Base-by-base conservation (phyloP, 2,329 filamentous ascomycete species). In the Sporothrix globosa region DNA sequence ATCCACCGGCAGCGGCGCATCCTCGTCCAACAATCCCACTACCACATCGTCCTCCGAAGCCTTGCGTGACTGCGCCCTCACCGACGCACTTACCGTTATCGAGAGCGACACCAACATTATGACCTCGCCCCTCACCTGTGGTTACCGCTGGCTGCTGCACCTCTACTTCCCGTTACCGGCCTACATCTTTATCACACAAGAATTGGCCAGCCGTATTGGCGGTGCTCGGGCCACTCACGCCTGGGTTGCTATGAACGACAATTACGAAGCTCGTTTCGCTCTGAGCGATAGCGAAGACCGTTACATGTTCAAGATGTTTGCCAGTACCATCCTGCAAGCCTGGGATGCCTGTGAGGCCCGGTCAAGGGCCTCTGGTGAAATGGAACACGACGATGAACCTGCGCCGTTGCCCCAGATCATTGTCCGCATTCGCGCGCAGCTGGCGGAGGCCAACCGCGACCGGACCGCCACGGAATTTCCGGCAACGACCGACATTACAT, bases 131-230 rank as follows among this genome's bases (percentile, higher is more conserved):
- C 75, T 78, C 0, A 77, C 76, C 0, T 76, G 76, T 5, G 76
- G 80, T 0, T 83, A 77, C 56, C 73, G 68, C 4, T 84, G 83
- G 82, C 77, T 3, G 61, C 76, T 2, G 73, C 78, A 9, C 19
- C 50, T 77, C 0, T 76, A 83, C 63, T 80, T 82, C 34, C 82
- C 81, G 0, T 75, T 83, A 17, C 78, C 79, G 0, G 81, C 81
- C 0, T 84, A 82, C 56, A 75, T 82, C 34, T 78, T 82, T 30
- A 75, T 83, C 4, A 72, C 80, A 0, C 78, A 80, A 39, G 77
- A 79, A 2, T 67, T 83, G 13, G 75, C 73, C 6, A 71, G 72
- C 48, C 72, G 77, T 0, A 77, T 76, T 0, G 70, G 67, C 2
- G 74, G 75, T 30, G 39, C 69, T 0, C 72, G 75, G 3, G 78